Conservation (phyloP, 495 filamentous ascomycete species). For the Xylaria bambusicola region DNA sequence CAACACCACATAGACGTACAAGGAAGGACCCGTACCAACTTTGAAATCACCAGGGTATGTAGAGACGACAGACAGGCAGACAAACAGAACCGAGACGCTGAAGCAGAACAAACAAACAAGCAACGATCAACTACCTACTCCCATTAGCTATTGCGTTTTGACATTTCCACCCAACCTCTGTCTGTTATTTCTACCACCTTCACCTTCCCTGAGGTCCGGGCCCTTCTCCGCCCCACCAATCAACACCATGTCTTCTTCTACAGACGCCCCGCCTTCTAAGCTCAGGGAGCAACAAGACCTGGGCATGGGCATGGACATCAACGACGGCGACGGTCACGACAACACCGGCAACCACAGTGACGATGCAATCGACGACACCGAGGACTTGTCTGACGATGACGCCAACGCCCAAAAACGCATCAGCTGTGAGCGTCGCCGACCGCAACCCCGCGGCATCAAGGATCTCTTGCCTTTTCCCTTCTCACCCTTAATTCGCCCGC, state of each 20-base stretch:
- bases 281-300: not conserved
- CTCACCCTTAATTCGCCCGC: slow-evolving; percentile 65
- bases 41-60: no score
- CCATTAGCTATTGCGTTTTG: no score
- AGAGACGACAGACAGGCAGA: no score
- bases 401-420: slow-evolving; percentile 14
- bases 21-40: no score
- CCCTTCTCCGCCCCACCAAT: not conserved
- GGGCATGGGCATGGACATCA: not conserved
- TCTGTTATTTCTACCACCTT: not conserved
- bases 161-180: no score
- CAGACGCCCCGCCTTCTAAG: not conserved
- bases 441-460: slow-evolving; percentile 10
- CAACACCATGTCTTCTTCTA: slow-evolving; percentile 3
- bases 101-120: no score
- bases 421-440: slow-evolving; percentile 15
- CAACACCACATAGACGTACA: no score
- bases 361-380: slow-evolving; percentile 27
- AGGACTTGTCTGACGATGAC: slow-evolving; percentile 23
- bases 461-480: slow-evolving; percentile 37
- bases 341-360: slow-evolving; percentile 19
- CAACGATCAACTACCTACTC: no score
- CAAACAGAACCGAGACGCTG: no score
- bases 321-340: slow-evolving; percentile 25
- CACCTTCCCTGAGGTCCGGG: no score